Base-by-base conservation (phyloP, 129 eudicot species). In the Tanacetum coccineum region DNA sequence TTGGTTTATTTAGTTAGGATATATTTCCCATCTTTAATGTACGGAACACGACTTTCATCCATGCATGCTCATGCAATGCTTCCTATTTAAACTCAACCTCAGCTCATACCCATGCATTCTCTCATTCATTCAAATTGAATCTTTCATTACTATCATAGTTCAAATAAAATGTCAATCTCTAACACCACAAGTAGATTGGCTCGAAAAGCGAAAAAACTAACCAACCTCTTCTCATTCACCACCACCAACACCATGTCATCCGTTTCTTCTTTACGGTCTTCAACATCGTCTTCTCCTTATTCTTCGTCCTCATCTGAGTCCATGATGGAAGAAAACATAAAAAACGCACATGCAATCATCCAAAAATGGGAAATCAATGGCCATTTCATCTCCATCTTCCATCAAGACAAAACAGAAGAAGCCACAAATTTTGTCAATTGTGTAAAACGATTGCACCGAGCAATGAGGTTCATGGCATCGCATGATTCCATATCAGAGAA, bases 301-400 rank as follows among this genome's bases (percentile, higher is more conserved):
- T 64, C 65, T 19, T 49, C 62, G 17, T 70, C 74, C n/a, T 60
- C 74, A 3, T 70, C 78, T 0, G 71, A 73, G n/a, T 74, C 60
- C 21, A 65, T 57, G n/a, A 56, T 74, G 67, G 72, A 74, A 8
- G 72, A 74, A 26, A 66, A 8, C 67, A 26, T 73, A 32, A 45
- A 78, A 46, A 19, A 39, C 13, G 82, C 86, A 6, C 80, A 81
- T 42, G 52, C 70, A 6, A 59, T 81, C 8, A 59, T 87, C 80
- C 61, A 30, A 47, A 87, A 79, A 71, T 87, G 95, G 89, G 30
- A 83, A 32, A 74, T 81, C 1, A 74, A 80, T 4, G 6, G 70
- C n/a, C 59, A 79, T n/a, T 62, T 81, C 73, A 73, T 85, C 47
- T 83, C 95, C 36, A 77, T 87, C 21, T 81, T 83, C 77, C 55